phyloP scores from a whole-genome alignment of 2,329 filamentous ascomycete species.

The Penicillium olsonii region DNA sequence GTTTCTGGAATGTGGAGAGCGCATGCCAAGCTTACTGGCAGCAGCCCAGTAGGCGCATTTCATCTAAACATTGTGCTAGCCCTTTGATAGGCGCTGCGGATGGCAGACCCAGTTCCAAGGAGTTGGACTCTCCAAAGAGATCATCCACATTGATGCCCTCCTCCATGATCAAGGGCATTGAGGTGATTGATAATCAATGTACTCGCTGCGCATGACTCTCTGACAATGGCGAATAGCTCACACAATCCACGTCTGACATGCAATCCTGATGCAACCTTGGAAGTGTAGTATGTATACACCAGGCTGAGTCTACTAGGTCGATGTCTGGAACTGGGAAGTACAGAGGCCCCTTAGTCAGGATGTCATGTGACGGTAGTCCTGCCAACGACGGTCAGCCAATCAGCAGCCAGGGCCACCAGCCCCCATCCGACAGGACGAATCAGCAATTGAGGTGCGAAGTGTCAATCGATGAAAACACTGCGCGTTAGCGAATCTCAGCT shows the following conservation, averaged over 20 bases:
- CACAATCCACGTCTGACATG: too few relatives aligned
- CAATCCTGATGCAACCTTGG: too few relatives aligned
- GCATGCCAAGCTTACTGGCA: constrained; percentile 66
- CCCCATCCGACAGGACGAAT: constrained; percentile 18
- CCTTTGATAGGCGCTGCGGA: constrained; percentile 62
- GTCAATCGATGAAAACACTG: too few relatives aligned
- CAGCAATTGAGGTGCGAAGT: constrained; percentile 3
- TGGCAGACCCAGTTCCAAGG: constrained; percentile 56
- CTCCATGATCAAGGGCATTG: constrained; percentile 59
- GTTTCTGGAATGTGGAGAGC: constrained; percentile 1
- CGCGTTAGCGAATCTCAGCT: too few relatives aligned
- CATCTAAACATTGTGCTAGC: constrained; percentile 72
- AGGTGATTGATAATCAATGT: constrained; percentile 3
- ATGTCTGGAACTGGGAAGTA: too few relatives aligned
- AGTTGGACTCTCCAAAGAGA: constrained; percentile 69
- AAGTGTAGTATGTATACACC: too few relatives aligned
- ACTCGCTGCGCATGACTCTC: constrained; percentile 16
- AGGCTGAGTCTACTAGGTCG: too few relatives aligned
- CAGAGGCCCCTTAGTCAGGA: constrained; percentile 23
- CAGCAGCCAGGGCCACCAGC: not conserved
- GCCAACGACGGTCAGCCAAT: constrained; percentile 22
- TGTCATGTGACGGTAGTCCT: constrained; percentile 24
- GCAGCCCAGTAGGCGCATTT: constrained; percentile 73
- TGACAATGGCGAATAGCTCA: too few relatives aligned
- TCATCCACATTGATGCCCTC: constrained; percentile 67